Evolutionary conservation across 805 yeast genomes (phyloP).

Genomic region (Diddensiella santjacobensis): DNA sequence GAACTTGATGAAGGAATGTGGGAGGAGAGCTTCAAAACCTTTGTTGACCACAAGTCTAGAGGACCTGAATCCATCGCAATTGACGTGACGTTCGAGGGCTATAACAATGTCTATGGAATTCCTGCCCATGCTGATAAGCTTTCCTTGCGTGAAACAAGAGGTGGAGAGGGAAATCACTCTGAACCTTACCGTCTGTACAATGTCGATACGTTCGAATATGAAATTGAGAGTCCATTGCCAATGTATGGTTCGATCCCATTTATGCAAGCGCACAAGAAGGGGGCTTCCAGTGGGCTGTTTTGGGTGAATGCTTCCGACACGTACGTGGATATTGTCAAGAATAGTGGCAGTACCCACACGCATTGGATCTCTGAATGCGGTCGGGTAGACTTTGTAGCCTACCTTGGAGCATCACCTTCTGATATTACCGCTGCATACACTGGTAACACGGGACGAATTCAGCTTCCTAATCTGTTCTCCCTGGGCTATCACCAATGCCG

Average conservation of each 20-base stretch:
- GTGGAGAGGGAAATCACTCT: constrained; percentile 27
- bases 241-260: constrained; percentile 94
- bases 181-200: constrained; percentile 85
- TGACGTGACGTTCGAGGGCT: constrained; percentile 63
- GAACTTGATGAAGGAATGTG: constrained; percentile 66
- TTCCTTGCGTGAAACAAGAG: constrained; percentile 61
- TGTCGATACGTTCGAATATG: constrained; percentile 92
- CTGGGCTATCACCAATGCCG: constrained; percentile 94
- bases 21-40: constrained; percentile 65
- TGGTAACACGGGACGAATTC: constrained; percentile 63
- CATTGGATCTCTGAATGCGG: constrained; percentile 97
- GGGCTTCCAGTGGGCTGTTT: constrained; percentile 64
- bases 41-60: constrained; percentile 53
- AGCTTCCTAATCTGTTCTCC: constrained; percentile 71
- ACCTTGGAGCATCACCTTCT: constrained; percentile 57
- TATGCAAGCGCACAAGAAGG: constrained; percentile 60
- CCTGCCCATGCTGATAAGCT: constrained; percentile 91
- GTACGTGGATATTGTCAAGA: constrained; percentile 60
- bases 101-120: constrained; percentile 72
- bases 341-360: constrained; percentile 39
- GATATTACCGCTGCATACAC: constrained; percentile 59
- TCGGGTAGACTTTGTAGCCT: constrained; percentile 63
- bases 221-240: constrained; percentile 70
- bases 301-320: constrained; percentile 94
- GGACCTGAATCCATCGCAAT: constrained; percentile 80